These are phyloP conservation scores for Davidsoniella eucalypti DNA, from an alignment of 2,329 filamentous ascomycete species.

Conservation along the genomic window DNA sequence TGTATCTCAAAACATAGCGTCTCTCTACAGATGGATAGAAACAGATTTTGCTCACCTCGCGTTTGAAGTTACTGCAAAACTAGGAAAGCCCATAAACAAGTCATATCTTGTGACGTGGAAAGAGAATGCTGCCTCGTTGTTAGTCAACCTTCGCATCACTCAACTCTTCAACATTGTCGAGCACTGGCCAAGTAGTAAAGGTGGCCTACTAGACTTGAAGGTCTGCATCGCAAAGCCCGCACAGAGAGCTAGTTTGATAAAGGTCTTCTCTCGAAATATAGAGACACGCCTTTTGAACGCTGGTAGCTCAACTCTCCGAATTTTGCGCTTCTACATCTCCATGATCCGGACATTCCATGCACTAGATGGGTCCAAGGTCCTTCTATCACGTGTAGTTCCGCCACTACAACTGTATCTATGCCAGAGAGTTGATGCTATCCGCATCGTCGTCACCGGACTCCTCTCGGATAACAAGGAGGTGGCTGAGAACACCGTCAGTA, in stretches of 20 bases:
- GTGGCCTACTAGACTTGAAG: constrained; percentile 58
- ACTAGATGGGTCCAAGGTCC: constrained; percentile 60
- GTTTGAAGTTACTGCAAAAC: constrained; percentile 39
- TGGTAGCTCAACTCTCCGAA: constrained; percentile 58
- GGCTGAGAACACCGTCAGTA: constrained; percentile 25
- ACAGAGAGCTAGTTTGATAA: constrained; percentile 52
- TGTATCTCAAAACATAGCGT: constrained; percentile 3
- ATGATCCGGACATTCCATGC: constrained; percentile 64
- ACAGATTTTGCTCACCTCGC: constrained; percentile 48
- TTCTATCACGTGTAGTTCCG: constrained; percentile 57
- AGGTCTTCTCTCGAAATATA: constrained; percentile 49
- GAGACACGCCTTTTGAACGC: constrained; percentile 55
- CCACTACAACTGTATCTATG: constrained; percentile 62
- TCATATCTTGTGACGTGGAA: constrained; percentile 50
- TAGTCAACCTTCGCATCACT: constrained; percentile 51
- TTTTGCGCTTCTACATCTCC: constrained; percentile 60
- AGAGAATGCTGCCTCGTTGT: constrained; percentile 48
- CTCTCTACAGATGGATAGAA: constrained; percentile 42
- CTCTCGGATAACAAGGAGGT: constrained; percentile 43
- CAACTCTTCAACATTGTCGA: constrained; percentile 69
- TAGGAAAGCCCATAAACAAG: constrained; percentile 30
- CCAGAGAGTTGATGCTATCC: constrained; percentile 60
- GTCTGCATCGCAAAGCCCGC: constrained; percentile 52
- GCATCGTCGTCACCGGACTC: constrained; percentile 59
- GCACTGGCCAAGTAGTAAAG: constrained; percentile 54